Percentiles rank a stretch among this genome's conserved stretches.
These are phyloP conservation scores for Pythium utonaiense DNA, from an alignment of 352 stramenopile genomes.

Conservation along the genomic window DNA sequence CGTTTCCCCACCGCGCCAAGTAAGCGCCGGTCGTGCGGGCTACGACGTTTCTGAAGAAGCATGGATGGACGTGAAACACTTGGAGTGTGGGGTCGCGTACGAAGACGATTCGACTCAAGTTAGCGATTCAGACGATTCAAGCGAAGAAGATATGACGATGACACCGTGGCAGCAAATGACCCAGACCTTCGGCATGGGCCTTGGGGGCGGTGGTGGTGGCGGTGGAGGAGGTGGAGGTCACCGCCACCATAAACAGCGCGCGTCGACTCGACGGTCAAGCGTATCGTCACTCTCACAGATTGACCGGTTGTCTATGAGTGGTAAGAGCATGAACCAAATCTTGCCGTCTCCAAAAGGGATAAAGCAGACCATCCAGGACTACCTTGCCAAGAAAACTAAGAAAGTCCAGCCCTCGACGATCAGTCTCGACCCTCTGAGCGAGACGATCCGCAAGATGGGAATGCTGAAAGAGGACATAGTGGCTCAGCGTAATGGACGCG, in stretches of 20 bases:
- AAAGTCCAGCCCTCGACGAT: constrained; percentile 54
- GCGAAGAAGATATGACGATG: constrained; percentile 74
- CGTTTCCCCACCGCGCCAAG: constrained; percentile 24
- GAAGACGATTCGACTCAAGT: constrained; percentile 80
- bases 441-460: constrained; percentile 27
- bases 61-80: constrained; percentile 50
- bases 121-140: constrained; percentile 77
- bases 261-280: constrained; percentile 47
- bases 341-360: constrained; percentile 48
- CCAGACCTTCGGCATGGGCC: constrained; percentile 69
- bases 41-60: constrained; percentile 32
- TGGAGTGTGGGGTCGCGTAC: constrained; percentile 73
- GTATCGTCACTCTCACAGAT: constrained; percentile 63
- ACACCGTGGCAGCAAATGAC: constrained; percentile 86
- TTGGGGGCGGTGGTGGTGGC: constrained; percentile 39
- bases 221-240: constrained; percentile 8
- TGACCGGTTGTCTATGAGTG: constrained; percentile 50
- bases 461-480: constrained; percentile 16
- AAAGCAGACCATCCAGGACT: constrained; percentile 61
- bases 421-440: constrained; percentile 19
- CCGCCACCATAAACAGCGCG: constrained; percentile 17
- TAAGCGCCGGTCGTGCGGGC: constrained; percentile 13
- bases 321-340: constrained; percentile 49
- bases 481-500: background rate
- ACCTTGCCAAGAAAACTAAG: constrained; percentile 58